Evolutionary conservation across 306 rosid genomes (phyloP).

Genomic region (Leucaena leucocephala): DNA sequence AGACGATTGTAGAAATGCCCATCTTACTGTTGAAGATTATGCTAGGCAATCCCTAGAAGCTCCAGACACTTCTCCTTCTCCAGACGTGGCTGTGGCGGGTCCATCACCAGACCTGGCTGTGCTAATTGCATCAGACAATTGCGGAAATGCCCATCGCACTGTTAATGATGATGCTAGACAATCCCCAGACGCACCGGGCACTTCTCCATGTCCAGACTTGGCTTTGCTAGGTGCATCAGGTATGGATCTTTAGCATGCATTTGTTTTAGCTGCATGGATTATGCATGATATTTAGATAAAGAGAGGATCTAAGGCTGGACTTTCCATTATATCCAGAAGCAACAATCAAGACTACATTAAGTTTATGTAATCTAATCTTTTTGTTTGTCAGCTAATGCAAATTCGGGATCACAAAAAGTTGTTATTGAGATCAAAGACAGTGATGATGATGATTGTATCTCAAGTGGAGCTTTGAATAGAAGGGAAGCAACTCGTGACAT

Average conservation of each 20-base stretch:
- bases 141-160: background rate
- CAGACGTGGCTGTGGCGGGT: no score
- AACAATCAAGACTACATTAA: background rate
- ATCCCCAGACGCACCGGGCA: background rate
- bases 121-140: background rate
- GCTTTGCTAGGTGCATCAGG: background rate
- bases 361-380: constrained; percentile 15
- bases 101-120: no score
- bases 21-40: background rate
- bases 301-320: background rate
- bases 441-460: constrained; percentile 11
- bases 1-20: background rate
- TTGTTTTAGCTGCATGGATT: background rate
- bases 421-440: background rate
- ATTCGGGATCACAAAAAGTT: background rate
- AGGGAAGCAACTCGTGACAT: background rate
- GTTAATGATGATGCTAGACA: background rate
- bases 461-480: background rate
- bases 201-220: no score
- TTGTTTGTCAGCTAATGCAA: constrained; percentile 26
- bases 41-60: background rate
- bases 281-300: background rate
- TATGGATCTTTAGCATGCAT: background rate
- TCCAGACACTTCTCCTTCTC: background rate
- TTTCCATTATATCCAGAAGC: background rate